Evolutionary conservation across 2,329 filamentous ascomycete genomes (phyloP), one percentile per base, ranked within the genome.

Genomic region (Tolypocladium ovalisporum): DNA sequence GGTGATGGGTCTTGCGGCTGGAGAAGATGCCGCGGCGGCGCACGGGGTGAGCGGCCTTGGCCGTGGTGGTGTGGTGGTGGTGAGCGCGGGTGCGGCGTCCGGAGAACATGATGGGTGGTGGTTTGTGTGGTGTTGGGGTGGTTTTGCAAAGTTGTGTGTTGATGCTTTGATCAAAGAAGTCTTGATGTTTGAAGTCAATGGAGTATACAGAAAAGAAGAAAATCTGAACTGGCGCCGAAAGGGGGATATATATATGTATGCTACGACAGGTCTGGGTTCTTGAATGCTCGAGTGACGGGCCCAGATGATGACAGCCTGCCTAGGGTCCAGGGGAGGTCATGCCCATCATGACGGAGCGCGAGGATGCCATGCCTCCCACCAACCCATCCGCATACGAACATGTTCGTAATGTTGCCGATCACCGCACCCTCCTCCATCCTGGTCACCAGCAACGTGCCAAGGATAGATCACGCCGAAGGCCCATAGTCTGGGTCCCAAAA

Each of bases 1-100:
- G 52, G 69, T 69, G 75, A 1, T 69, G 65, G 3, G 67, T 62
- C 47, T 61, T 71, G 68, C 67, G 69, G 66, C 66, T 62, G 65
- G 73, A 61, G 19, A 79, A 77, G 54, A 79, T 66, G 19, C 73
- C 70, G 22, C 69, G 70, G 58, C 74, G 76, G 58, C 70, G 75
- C 17, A 24, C 4, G 35, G 44, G 58, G n/a, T n/a, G n/a, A 29
- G 73, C 73, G 47, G 76, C 78, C 8, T 67, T 64, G 68, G 73
- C 76, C 7, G 73, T 76, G 29, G 62, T 61, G 29, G 61, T 57
- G 57, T 68, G 64, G 56, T 66, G 66, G 32, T 64, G 55, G 58
- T 65, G 58, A n/a, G n/a, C n/a, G 47, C 29, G 47, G 63, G 65
- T 64, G 56, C 62, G 62, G 55, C 65, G 60, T 53, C 59, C 62